Evolutionary conservation across 352 stramenopile species (phyloP).

Genomic region (Globisporangium megalacanthum): DNA sequence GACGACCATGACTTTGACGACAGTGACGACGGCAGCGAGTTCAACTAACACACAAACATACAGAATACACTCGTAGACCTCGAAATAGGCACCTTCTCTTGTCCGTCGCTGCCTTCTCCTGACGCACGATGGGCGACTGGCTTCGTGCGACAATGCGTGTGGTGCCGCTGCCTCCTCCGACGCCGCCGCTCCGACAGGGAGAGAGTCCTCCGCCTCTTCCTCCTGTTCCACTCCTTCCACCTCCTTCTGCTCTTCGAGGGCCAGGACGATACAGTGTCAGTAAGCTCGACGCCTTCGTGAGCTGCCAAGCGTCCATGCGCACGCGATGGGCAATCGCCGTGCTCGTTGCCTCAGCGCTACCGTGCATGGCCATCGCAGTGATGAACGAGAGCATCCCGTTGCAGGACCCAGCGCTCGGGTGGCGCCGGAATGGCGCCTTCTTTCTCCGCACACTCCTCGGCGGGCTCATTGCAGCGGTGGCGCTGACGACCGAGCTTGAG

Average conservation of each 20-base stretch:
- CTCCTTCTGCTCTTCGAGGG: no score
- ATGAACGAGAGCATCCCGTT: constrained; percentile 23
- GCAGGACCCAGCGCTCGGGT: constrained; percentile 5
- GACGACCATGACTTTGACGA: constrained; percentile 23
- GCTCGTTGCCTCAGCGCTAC: constrained; percentile 17
- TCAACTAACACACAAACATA: constrained; percentile 5
- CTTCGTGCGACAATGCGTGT: no score
- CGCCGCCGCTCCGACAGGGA: no score
- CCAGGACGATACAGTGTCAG: constrained; percentile 29
- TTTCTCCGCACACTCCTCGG: constrained; percentile 23
- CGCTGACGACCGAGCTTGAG: constrained; percentile 9
- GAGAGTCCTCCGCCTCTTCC: no score
- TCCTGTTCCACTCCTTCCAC: no score
- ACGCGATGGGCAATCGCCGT: constrained; percentile 1
- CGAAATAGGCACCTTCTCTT: no score
- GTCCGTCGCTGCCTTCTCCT: no score
- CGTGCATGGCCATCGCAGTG: constrained; percentile 16
- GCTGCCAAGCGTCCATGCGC: constrained; percentile 13
- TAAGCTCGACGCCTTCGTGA: constrained; percentile 23
- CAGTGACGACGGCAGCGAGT: constrained; percentile 17
- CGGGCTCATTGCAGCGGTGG: constrained; percentile 11
- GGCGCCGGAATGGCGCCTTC: constrained; percentile 16
- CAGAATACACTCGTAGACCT: no score
- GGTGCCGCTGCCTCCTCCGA: no score
- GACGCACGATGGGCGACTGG: no score